phyloP scores from a whole-genome alignment of 805 yeast species.

The Saccharomycopsis fermentans region DNA sequence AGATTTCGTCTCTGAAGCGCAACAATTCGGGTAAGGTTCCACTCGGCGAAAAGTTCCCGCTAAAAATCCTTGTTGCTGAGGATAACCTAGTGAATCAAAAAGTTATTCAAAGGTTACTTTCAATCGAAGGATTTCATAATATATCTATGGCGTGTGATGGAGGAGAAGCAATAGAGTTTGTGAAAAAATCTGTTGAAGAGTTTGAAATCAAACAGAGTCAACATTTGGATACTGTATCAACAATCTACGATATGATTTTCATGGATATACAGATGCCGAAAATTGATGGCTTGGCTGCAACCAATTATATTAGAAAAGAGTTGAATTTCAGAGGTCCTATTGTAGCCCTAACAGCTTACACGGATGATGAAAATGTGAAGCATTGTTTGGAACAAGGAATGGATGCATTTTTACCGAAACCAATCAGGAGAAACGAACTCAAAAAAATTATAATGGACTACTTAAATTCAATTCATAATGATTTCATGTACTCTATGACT shows the following conservation, averaged over 20 bases:
- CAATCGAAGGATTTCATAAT: slow-evolving; percentile 65
- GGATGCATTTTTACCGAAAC: slow-evolving; percentile 86
- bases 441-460: slow-evolving; percentile 28
- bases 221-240: slow-evolving; percentile 5
- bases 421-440: slow-evolving; percentile 64
- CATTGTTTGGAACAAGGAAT: slow-evolving; percentile 86
- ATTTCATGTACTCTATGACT: slow-evolving; percentile 10
- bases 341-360: slow-evolving; percentile 91
- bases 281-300: slow-evolving; percentile 81
- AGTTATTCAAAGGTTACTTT: slow-evolving; percentile 81
- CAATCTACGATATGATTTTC: slow-evolving; percentile 52
- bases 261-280: slow-evolving; percentile 99
- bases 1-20: slow-evolving; percentile 7
- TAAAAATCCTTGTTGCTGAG: slow-evolving; percentile 75
- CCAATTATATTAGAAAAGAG: slow-evolving; percentile 58
- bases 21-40: slow-evolving; percentile 14
- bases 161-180: slow-evolving; percentile 68
- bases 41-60: slow-evolving; percentile 15
- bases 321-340: slow-evolving; percentile 60
- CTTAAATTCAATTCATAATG: slow-evolving; percentile 9
- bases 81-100: slow-evolving; percentile 92
- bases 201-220: slow-evolving; percentile 29
- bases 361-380: slow-evolving; percentile 81
- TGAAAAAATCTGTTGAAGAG: slow-evolving; percentile 33
- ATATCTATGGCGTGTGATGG: slow-evolving; percentile 85